Conservation (phyloP, 2,329 filamentous ascomycete genomes). For the Plectosphaerella cucumerina region DNA sequence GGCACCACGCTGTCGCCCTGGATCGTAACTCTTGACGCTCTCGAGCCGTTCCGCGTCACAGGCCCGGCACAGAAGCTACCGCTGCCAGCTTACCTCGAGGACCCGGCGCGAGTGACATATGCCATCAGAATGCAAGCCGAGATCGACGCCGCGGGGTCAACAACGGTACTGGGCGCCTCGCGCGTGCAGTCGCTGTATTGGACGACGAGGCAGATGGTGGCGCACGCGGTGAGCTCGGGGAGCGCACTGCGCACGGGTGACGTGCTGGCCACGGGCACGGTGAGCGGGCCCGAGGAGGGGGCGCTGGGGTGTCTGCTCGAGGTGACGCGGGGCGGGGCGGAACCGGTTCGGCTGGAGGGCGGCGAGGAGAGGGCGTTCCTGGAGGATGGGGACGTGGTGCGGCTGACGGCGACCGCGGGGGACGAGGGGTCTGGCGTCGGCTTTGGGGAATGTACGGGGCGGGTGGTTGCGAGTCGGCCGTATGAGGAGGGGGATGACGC, state of each 20-base stretch:
- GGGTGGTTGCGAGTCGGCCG: constrained; percentile 6
- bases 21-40: constrained; percentile 56
- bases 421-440: constrained; percentile 35
- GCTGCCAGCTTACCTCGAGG: constrained; percentile 25
- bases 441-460: constrained; percentile 31
- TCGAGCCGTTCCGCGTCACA: constrained; percentile 53
- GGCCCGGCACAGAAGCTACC: constrained; percentile 14
- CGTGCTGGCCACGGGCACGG: constrained; percentile 36
- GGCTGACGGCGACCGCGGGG: constrained; percentile 32
- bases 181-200: constrained; percentile 30
- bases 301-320: constrained; percentile 37
- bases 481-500: not conserved
- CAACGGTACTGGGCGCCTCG: constrained; percentile 22
- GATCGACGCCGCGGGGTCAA: constrained; percentile 15
- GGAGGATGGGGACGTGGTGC: constrained; percentile 34
- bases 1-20: constrained; percentile 57
- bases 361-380: constrained; percentile 29
- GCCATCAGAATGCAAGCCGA: constrained; percentile 24
- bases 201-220: constrained; percentile 31
- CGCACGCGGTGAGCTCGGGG: constrained; percentile 30
- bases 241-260: constrained; percentile 34
- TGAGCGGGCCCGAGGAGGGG: constrained; percentile 27
- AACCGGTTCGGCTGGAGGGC: constrained; percentile 19
- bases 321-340: constrained; percentile 28
- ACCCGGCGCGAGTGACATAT: constrained; percentile 29